These are phyloP conservation scores for Lizonia empirigonia DNA, from an alignment of 2,329 filamentous ascomycete species.

Conservation along the genomic window DNA sequence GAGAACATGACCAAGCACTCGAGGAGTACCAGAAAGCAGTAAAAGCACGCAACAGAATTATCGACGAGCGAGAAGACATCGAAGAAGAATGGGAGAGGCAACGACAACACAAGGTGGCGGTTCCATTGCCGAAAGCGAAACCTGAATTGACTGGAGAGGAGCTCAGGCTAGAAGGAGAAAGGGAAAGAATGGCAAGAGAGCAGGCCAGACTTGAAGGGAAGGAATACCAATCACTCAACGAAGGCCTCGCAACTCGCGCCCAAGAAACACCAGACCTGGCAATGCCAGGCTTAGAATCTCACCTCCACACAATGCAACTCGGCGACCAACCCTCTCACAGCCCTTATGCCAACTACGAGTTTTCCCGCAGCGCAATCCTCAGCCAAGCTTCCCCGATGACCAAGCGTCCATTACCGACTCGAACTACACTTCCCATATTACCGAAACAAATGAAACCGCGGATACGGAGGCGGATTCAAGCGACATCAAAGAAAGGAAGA, in stretches of 20 bases:
- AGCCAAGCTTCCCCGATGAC: conserved; percentile 34
- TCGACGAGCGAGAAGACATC: conserved; percentile 67
- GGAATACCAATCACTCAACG: conserved; percentile 31
- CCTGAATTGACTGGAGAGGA: conserved; percentile 26
- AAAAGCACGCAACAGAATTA: conserved; percentile 68
- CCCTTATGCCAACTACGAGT: conserved; percentile 37
- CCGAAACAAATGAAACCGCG: conserved; percentile 24
- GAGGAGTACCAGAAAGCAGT: conserved; percentile 70
- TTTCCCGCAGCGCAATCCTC: conserved; percentile 41
- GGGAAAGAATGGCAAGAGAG: conserved; percentile 15
- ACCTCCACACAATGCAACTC: conserved; percentile 30
- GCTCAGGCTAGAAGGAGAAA: conserved; percentile 32
- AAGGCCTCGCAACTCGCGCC: not conserved
- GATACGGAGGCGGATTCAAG: conserved; percentile 6
- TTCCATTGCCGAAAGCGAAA: conserved; percentile 32
- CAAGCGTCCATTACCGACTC: conserved; percentile 29
- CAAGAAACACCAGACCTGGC: conserved; percentile 17
- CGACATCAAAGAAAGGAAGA: conserved; percentile 6
- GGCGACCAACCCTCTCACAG: conserved; percentile 16
- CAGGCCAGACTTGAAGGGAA: conserved; percentile 20
- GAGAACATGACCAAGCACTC: conserved; percentile 65
- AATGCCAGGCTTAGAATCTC: conserved; percentile 25
- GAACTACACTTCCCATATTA: conserved; percentile 28
- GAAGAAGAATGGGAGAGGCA: conserved; percentile 53
- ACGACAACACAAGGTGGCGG: conserved; percentile 35